phyloP scores from a whole-genome alignment of 208 protist genomes.

The Wallacemonas sp. region DNA sequence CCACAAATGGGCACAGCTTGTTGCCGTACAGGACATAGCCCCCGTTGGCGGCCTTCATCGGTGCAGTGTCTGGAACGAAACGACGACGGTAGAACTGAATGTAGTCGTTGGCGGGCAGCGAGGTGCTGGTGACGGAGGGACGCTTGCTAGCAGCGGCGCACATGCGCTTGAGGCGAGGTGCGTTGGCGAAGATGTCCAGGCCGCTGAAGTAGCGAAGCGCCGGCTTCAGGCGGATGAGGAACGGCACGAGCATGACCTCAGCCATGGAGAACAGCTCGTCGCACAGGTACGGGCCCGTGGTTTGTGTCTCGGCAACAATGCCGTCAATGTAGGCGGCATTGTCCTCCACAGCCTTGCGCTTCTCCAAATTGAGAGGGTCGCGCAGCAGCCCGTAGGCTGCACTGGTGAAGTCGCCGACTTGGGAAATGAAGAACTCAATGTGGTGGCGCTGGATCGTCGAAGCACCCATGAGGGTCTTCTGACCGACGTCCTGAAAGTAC shows the following conservation, averaged over 20 bases:
- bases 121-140: conserved; percentile 53
- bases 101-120: conserved; percentile 28
- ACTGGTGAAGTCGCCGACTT: conserved; percentile 55
- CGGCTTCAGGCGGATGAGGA: conserved; percentile 59
- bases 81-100: conserved; percentile 35
- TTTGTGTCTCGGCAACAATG: conserved; percentile 58
- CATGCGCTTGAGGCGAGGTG: conserved; percentile 62
- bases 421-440: conserved; percentile 76
- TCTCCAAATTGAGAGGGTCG: conserved; percentile 64
- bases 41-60: conserved; percentile 35
- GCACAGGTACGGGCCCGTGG: conserved; percentile 60
- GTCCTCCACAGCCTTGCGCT: conserved; percentile 47
- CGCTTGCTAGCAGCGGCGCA: conserved; percentile 45
- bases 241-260: conserved; percentile 71
- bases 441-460: conserved; percentile 54
- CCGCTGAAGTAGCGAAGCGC: conserved; percentile 63
- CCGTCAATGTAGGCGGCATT: conserved; percentile 66
- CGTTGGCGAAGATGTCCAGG: conserved; percentile 70
- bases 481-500: conserved; percentile 61
- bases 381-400: conserved; percentile 47
- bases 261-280: conserved; percentile 79
- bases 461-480: conserved; percentile 38
- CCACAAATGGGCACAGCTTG: conserved; percentile 53
- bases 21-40: conserved; percentile 59
- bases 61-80: conserved; percentile 37